Base-by-base conservation (phyloP, 108 stramenopile genomes). In the Stephanodiscus triporus region DNA sequence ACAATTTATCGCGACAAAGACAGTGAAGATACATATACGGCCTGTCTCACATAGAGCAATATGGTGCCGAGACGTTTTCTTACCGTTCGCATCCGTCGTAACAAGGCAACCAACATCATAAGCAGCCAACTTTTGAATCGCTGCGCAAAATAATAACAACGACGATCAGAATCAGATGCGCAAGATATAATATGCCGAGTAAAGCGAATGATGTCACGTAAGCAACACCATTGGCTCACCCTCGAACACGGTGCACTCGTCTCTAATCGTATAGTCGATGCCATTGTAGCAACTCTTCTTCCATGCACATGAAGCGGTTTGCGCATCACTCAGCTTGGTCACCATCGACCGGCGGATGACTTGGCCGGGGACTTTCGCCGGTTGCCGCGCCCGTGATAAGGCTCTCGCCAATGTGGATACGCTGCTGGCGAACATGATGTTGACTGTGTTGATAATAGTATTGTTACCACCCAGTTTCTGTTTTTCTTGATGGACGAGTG, bases 41-140 rank as follows among this genome's bases (percentile, higher is more conserved):
- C 14, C 7, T 17, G 26, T 16, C 16, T 11, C 0, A 17, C 13
- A 57, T 19, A 2, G 55, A 42, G 71, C 26, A 38, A 32, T 63
- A 42, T 16, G 14, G 26, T 67, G 50, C 1, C 9, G 72, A 22
- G 14, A 34, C 14, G 10, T 38, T 66, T 29, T 32, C 88, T 59
- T 83, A 93, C 94, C 91, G 26, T 78, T 59, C 13, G 57, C 69
- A 69, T 92, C 89, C 27, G 84, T 92, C 3, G 90, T 87, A 8
- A 91, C 93, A 40, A 97, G 80, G 54, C 94, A 95, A 23, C 97
- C 97, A 80, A 97, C 94, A 77, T 88, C 80, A 77, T 85, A 88
- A 6, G 87, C 87, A 54, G 82, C 86, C 57, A 90, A 84, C 60
- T 87, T 86, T 76, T 88, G 86, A 36, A 88, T 81, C 40, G 79